Evolutionary conservation across 164 flowering plant species (phyloP).

Genomic region (Piper betle): DNA sequence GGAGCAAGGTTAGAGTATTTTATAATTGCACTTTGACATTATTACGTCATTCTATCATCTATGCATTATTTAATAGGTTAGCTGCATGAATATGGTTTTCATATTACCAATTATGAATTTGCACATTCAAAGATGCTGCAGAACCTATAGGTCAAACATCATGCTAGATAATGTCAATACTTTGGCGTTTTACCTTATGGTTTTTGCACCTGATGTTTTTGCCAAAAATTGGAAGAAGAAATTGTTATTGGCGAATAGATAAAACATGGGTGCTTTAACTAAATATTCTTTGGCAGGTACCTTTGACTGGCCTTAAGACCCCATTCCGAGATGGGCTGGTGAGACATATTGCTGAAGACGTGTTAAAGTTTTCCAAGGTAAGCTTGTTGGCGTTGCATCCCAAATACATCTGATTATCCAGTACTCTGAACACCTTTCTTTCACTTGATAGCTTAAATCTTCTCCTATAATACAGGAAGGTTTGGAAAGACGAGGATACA

Average conservation of each 20-base stretch:
- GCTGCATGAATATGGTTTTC: too few relatives aligned
- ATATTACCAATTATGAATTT: too few relatives aligned
- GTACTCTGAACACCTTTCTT: neutral
- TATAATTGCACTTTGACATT: too few relatives aligned
- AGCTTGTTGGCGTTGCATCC: neutral
- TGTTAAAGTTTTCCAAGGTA: conserved; percentile 53
- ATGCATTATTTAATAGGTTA: too few relatives aligned
- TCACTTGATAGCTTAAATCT: neutral
- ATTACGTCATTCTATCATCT: too few relatives aligned
- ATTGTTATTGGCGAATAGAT: too few relatives aligned
- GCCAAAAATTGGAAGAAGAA: too few relatives aligned
- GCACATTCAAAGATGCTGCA: too few relatives aligned
- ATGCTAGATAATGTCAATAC: too few relatives aligned
- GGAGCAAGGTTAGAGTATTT: conserved; percentile 45
- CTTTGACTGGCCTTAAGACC: conserved; percentile 74
- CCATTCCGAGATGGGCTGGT: conserved; percentile 87
- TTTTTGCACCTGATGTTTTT: neutral
- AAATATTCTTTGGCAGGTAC: conserved; percentile 39
- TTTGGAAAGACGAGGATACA: conserved; percentile 87
- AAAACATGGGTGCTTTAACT: neutral
- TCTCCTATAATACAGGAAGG: conserved; percentile 49
- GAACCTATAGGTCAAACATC: too few relatives aligned
- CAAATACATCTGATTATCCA: neutral
- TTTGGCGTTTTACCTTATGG: neutral
- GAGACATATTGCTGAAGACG: conserved; percentile 67